Base-by-base conservation (phyloP, 2,329 filamentous ascomycete species). In the Diaporthe citri region DNA sequence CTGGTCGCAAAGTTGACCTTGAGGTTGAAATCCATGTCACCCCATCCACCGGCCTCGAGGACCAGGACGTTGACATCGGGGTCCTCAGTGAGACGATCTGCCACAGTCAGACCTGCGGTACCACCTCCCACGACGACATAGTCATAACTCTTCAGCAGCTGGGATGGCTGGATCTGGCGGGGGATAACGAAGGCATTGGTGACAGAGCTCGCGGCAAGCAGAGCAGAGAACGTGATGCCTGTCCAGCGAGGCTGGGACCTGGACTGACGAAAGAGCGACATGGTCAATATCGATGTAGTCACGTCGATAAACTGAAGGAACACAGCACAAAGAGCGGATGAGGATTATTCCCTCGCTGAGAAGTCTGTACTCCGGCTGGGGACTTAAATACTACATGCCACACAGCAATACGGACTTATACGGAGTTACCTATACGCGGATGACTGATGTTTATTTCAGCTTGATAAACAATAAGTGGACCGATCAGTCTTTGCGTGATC, bases 71-170 rank as follows among this genome's bases (percentile, higher is more conserved):
- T 74, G 12, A 51, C 74, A 41, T 75, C 73, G 20, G 73, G 60
- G 59, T 79, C 76, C 41, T 79, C 77, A 10, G 75, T 79, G 12
- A 79, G 78, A 7, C 78, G 78, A 43, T 78, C 77, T 1, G 77
- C 78, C 7, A 79, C 75, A 2, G 78, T 78, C 22, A 79, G 71
- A 2, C 78, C 78, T 7, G 78, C 75, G 3, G 77, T 79, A 43
- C 78, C 78, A 36, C 78, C 78, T 22, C 78, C 78, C 13, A 77
- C 66, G 13, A 79, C 60, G 28, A 79, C 67, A 67, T 77, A 79
- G 71, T 79, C 78, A 69, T 79, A 79, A 13, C 31, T 69, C 25
- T 48, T 55, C 51, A 73, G 28, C 52, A 73, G 52, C 39, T 73
- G 60, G 2, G 48, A 51, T 15, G 60, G 28, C 34, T 43, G 15